Evolutionary conservation across 768 basidiomycete genomes (phyloP), one percentile per base, ranked within the genome.

Genomic region (Macrolepiota albuminosa): DNA sequence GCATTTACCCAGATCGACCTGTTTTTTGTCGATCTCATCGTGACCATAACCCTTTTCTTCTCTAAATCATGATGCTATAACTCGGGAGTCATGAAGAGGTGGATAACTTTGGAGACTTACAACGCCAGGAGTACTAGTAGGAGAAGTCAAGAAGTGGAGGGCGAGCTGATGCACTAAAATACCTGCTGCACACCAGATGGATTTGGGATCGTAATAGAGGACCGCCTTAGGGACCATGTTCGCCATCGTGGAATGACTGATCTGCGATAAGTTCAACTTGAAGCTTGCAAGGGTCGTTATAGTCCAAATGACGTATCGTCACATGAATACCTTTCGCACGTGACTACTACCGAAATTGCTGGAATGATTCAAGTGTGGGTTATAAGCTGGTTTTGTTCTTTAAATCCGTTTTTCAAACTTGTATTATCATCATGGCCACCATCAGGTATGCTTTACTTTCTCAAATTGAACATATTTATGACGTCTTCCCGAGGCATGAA

Each of bases 41-140:
- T 78, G 68, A 4, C 84, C 86, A 66, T 95, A 95, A 1, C 93
- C 93, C 69, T 95, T 95, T 74, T 95, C 93, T 62, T 78, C 76
- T 59, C 81, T 83, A 57, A 6, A 43, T 43, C 18, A n/a, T 5
- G n/a, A 56, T 36, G 24, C 29, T 26, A 57, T 63, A 21, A 45
- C 16, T 48, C 37, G 14, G 36, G 45, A 50, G 63, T 63, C 26
- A 64, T 52, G 56, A n/a, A 43, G 9, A 3, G 24, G 24, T 29
- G 8, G 18, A 42, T 29, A 29, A 13, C 39, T 53, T 29, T 2
- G 0, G 4, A 21, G 43, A 39, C 83, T 73, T 70, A 86, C 86
- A 88, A 67, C 16, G 85, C 72, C 43, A 88, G 74, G 45, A 84
- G 78, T 48, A 76, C 86, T 84, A 50, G 40, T 21, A 16, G 16